These are phyloP conservation scores for Dorcoceras hygrometricum DNA, from an alignment of 257 asterid genomes.

Conservation along the genomic window DNA sequence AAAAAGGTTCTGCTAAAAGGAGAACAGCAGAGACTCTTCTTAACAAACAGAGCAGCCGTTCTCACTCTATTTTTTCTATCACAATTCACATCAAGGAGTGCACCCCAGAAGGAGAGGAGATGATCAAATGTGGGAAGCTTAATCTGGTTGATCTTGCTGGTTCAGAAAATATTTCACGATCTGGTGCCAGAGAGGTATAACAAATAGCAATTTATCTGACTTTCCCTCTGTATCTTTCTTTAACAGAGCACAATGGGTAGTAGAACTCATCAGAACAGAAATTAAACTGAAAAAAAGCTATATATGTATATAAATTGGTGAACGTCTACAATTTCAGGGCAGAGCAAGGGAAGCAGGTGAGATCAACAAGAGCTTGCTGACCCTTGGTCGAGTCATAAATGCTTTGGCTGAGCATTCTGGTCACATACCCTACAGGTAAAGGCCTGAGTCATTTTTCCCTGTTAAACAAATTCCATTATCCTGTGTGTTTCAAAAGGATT, in stretches of 20 bases:
- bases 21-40: conserved; percentile 98
- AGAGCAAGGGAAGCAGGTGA: conserved; percentile 99
- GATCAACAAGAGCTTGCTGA: conserved; percentile 96
- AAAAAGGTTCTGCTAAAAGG: conserved; percentile 97
- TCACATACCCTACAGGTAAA: conserved; percentile 91
- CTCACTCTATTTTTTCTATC: conserved; percentile 92
- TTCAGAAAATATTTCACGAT: conserved; percentile 94
- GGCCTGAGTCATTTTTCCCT: conserved; percentile 13
- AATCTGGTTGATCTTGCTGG: conserved; percentile 99
- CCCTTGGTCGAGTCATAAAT: conserved; percentile 94
- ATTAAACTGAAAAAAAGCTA: too few species aligned
- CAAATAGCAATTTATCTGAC: conserved; percentile 20
- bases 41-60: conserved; percentile 98
- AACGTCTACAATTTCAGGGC: conserved; percentile 53
- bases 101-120: conserved; percentile 98
- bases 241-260: background rate
- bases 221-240: conserved; percentile 10
- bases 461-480: background rate
- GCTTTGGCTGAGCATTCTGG: conserved; percentile 98
- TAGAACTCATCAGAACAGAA: too few species aligned
- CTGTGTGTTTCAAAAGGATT: conserved; percentile 16
- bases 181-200: conserved; percentile 98
- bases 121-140: conserved; percentile 95
- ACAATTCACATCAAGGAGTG: conserved; percentile 96
- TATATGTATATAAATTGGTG: background rate